Percentiles rank a stretch among this genome's conserved stretches.
Conservation (phyloP, 495 filamentous ascomycete genomes). For the Elasticomyces elasticus region DNA sequence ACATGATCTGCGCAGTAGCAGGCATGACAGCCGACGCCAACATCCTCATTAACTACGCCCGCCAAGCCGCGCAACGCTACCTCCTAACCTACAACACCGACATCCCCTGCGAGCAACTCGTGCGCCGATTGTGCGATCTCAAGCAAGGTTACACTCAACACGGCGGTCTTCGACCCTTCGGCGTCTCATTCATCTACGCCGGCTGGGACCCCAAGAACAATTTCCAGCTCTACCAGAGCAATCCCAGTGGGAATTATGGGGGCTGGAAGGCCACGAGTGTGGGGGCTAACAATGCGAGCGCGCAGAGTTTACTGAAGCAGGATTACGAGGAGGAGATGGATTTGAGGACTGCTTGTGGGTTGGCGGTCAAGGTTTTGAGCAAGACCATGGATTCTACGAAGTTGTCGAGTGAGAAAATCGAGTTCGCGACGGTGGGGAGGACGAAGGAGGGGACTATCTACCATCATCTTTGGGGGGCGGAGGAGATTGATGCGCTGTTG, state of each 20-base stretch:
- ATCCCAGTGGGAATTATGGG: constrained; percentile 98
- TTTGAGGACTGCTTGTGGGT: constrained; percentile 89
- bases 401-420: constrained; percentile 97
- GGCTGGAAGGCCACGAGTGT: constrained; percentile 98
- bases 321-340: constrained; percentile 98
- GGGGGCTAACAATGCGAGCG: constrained; percentile 94
- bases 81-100: constrained; percentile 99
- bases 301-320: constrained; percentile 95
- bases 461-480: constrained; percentile 93
- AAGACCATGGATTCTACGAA: constrained; percentile 99
- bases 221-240: constrained; percentile 99
- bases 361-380: constrained; percentile 97
- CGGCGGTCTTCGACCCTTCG: constrained; percentile 93
- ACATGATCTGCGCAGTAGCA: constrained; percentile 99
- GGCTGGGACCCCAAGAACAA: constrained; percentile 90
- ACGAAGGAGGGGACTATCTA: constrained; percentile 91
- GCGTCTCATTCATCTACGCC: constrained; percentile 98
- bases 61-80: constrained; percentile 90
- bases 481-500: constrained; percentile 89
- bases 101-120: constrained; percentile 97
- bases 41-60: constrained; percentile 99
- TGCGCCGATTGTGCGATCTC: constrained; percentile 89
- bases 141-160: constrained; percentile 99
- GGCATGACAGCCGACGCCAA: constrained; percentile 99
- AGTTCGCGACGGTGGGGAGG: constrained; percentile 96